Evolutionary conservation across 108 stramenopile species (phyloP).

Genomic region (Skeletonema grethae): DNA sequence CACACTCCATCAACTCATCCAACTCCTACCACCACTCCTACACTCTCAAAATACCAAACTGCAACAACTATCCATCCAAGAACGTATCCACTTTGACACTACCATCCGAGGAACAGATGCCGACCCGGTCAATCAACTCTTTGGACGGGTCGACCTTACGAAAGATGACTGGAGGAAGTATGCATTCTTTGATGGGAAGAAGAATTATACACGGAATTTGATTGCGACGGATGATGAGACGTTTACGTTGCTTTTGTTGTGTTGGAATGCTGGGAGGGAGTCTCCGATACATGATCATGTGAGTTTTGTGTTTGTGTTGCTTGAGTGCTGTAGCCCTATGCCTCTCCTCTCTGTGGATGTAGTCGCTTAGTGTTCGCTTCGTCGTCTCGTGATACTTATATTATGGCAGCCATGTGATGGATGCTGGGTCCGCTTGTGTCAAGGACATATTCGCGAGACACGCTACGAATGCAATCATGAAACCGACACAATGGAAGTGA

Average conservation of each 20-base stretch:
- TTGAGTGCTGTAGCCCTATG: conserved; percentile 1
- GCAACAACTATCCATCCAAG: neutral
- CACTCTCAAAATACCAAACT: neutral
- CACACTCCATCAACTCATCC: neutral
- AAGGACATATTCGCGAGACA: conserved; percentile 67
- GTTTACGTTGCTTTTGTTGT: conserved; percentile 86
- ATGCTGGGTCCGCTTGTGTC: conserved; percentile 78
- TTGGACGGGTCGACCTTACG: conserved; percentile 44
- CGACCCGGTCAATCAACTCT: neutral
- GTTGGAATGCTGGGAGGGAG: conserved; percentile 85
- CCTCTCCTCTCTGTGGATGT: neutral
- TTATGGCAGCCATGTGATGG: conserved; percentile 60
- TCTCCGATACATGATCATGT: conserved; percentile 87
- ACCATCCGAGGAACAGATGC: neutral
- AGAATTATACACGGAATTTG: conserved; percentile 86
- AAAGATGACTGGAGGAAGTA: conserved; percentile 52
- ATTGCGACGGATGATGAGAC: conserved; percentile 79
- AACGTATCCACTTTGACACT: neutral
- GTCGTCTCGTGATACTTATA: neutral
- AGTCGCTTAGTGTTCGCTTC: conserved; percentile 25
- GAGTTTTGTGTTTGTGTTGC: neutral
- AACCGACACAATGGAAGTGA: conserved; percentile 31
- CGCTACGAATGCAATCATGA: conserved; percentile 54
- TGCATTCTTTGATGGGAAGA: conserved; percentile 48
- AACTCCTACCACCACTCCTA: neutral